Conservation (phyloP, 441 rosid species). For the Populus hybrid region DNA sequence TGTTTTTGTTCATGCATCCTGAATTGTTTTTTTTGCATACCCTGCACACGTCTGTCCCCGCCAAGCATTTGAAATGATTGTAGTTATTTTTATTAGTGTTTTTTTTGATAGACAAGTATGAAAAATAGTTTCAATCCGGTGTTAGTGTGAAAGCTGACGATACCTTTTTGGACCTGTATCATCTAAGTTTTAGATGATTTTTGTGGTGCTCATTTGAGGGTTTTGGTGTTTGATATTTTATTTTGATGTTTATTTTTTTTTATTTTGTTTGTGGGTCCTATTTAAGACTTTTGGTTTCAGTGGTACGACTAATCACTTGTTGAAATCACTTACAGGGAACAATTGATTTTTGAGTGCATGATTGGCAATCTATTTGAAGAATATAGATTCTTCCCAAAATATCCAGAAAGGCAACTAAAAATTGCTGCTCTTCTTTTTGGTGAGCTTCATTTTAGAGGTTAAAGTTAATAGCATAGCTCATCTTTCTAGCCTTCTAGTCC, state of each 20-base stretch:
- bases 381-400: conserved; percentile 90
- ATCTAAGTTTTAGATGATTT: not conserved
- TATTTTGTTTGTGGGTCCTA: not conserved
- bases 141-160: not conserved
- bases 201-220: not conserved
- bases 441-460: conserved; percentile 35
- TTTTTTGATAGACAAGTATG: not conserved
- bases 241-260: too few species aligned
- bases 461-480: conserved; percentile 6
- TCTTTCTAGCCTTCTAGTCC: not conserved
- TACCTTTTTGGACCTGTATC: not conserved
- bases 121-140: not conserved
- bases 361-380: conserved; percentile 96
- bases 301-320: not conserved
- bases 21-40: not conserved
- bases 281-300: not conserved
- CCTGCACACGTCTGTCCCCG: not conserved
- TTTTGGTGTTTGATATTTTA: too few species aligned
- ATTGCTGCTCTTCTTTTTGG: conserved; percentile 96
- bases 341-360: conserved; percentile 90
- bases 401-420: conserved; percentile 95
- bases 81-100: not conserved
- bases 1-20: not conserved
- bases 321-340: conserved; percentile 66
- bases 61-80: not conserved